These are phyloP conservation scores for Hygrocybe coccinea DNA, from an alignment of 768 basidiomycete species.

Conservation along the genomic window DNA sequence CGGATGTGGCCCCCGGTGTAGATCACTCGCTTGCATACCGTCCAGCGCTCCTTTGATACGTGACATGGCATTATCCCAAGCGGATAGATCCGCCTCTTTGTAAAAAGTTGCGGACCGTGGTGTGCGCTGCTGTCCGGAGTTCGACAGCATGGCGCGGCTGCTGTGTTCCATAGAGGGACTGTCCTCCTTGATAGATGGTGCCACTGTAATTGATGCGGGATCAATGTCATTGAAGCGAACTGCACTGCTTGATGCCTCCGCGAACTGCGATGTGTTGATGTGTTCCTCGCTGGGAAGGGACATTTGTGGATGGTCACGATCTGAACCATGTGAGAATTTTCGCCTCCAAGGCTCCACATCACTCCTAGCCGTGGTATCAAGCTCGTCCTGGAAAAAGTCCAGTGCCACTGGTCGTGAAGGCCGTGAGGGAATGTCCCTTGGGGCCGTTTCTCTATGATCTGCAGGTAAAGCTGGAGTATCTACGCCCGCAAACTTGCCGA, in stretches of 20 bases:
- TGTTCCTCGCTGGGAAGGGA: neutral
- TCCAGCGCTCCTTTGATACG: slow-evolving; percentile 78
- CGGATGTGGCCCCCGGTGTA: slow-evolving; percentile 26
- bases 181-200: neutral
- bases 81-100: slow-evolving; percentile 59
- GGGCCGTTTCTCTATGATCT: slow-evolving; percentile 17
- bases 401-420: slow-evolving; percentile 53
- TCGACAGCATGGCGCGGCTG: slow-evolving; percentile 23
- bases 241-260: neutral
- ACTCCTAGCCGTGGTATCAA: slow-evolving; percentile 14
- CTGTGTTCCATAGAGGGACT: neutral
- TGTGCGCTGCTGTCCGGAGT: slow-evolving; percentile 27
- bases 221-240: neutral
- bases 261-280: neutral
- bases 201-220: neutral
- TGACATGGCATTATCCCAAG: slow-evolving; percentile 78
- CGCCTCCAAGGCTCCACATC: slow-evolving; percentile 46
- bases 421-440: slow-evolving; percentile 16
- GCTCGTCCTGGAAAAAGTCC: slow-evolving; percentile 65
- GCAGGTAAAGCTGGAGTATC: slow-evolving; percentile 19
- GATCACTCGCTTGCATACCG: slow-evolving; percentile 53
- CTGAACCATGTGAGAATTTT: slow-evolving; percentile 13
- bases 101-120: slow-evolving; percentile 41
- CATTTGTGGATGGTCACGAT: slow-evolving; percentile 1
- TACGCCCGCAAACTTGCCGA: slow-evolving; percentile 61